Conservation (phyloP, 2,329 filamentous ascomycete species). For the Pseudocercospora pini-densiflorae region DNA sequence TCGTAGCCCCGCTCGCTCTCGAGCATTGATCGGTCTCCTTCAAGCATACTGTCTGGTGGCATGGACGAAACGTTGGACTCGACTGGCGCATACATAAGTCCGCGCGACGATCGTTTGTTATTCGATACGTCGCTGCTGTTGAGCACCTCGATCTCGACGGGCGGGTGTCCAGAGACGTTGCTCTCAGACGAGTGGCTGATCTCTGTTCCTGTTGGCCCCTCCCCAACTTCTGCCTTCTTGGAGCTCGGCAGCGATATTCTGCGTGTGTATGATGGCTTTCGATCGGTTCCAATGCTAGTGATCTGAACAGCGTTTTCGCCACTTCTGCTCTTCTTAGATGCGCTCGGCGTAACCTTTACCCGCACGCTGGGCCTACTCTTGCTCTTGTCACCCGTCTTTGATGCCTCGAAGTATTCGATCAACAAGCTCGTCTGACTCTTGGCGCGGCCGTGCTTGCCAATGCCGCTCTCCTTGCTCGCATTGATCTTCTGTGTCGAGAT, state of each 20-base stretch:
- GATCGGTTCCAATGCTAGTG: slow-evolving; percentile 75
- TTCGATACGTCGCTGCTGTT: slow-evolving; percentile 69
- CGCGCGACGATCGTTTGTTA: slow-evolving; percentile 54
- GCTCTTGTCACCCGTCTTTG: slow-evolving; percentile 64
- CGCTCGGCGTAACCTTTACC: slow-evolving; percentile 78
- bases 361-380: slow-evolving; percentile 81
- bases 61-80: slow-evolving; percentile 87
- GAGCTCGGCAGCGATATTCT: slow-evolving; percentile 66
- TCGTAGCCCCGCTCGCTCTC: slow-evolving; percentile 44
- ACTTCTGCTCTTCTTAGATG: slow-evolving; percentile 58
- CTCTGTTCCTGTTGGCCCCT: slow-evolving; percentile 42
- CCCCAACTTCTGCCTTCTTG: slow-evolving; percentile 44
- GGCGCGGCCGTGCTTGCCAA: slow-evolving; percentile 55
- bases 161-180: slow-evolving; percentile 69
- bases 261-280: slow-evolving; percentile 71
- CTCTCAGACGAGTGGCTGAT: slow-evolving; percentile 82
- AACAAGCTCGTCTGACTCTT: slow-evolving; percentile 87
- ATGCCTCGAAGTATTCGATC: slow-evolving; percentile 93
- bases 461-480: slow-evolving; percentile 51
- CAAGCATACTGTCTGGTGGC: slow-evolving; percentile 73
- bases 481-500: slow-evolving; percentile 75
- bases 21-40: slow-evolving; percentile 58
- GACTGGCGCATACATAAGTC: slow-evolving; percentile 67
- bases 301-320: slow-evolving; percentile 76
- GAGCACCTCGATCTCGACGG: slow-evolving; percentile 89